phyloP scores from a whole-genome alignment of 192 early-diverging fungal species.

The Allomyces javanicus region DNA sequence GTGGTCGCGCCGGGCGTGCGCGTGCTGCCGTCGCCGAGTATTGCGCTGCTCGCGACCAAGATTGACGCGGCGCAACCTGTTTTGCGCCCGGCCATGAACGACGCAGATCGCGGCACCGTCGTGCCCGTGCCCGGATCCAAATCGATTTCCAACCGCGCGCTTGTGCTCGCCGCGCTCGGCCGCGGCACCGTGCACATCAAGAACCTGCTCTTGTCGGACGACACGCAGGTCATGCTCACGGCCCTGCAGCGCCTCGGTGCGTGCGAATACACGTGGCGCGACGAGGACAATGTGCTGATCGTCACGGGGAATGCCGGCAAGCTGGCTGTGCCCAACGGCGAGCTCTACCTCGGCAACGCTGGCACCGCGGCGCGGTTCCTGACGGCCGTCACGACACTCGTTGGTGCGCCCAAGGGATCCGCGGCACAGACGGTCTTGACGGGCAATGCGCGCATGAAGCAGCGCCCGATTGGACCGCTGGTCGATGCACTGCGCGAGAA shows the following conservation, averaged over 20 bases:
- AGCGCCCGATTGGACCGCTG: conserved; percentile 78
- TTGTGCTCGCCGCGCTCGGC: conserved; percentile 77
- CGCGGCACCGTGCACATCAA: conserved; percentile 56
- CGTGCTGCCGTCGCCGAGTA: conserved; percentile 22
- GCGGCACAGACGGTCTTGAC: conserved; percentile 43
- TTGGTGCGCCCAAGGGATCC: conserved; percentile 16
- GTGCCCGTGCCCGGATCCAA: conserved; percentile 75
- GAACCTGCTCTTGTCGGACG: conserved; percentile 86
- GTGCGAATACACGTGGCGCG: conserved; percentile 74
- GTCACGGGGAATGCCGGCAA: conserved; percentile 51
- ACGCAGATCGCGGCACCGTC: too few species aligned
- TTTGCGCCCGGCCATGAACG: conserved; percentile 5
- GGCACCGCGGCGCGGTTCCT: conserved; percentile 94
- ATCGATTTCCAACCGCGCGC: conserved; percentile 90
- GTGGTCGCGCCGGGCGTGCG: conserved; percentile 59
- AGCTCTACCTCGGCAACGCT: conserved; percentile 90
- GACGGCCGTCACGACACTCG: conserved; percentile 62
- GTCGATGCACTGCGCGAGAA: conserved; percentile 66
- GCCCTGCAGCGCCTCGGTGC: conserved; percentile 76
- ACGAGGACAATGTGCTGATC: conserved; percentile 72
- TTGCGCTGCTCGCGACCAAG: background rate
- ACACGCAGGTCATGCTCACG: conserved; percentile 90
- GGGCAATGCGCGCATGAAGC: conserved; percentile 95
- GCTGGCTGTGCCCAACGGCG: conserved; percentile 46
- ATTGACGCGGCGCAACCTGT: conserved; percentile 3